Conservation (phyloP, 352 stramenopile species). For the Blastocystis sp. region DNA sequence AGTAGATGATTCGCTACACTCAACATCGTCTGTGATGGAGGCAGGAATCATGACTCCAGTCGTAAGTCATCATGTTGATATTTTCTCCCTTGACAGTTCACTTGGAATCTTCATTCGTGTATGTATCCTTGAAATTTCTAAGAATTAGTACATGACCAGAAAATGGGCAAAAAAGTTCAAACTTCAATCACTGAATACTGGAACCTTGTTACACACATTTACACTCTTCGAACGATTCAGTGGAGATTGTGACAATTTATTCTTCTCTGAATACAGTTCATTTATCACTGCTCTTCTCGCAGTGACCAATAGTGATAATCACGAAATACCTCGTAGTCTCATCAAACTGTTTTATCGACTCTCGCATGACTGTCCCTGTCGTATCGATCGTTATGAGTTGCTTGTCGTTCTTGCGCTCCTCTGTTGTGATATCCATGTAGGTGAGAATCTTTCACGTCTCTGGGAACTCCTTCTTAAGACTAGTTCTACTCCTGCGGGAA, state of each 20-base stretch:
- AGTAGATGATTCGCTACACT: too few species aligned
- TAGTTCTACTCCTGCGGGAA: neutral
- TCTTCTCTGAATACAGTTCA: neutral
- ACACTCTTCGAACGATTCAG: neutral
- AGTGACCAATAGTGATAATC: neutral
- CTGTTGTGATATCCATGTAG: neutral
- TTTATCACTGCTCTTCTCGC: neutral
- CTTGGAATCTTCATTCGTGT: conserved; percentile 35
- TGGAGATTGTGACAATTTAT: conserved; percentile 28
- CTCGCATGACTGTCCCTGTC: neutral
- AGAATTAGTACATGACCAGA: neutral
- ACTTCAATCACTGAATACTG: neutral
- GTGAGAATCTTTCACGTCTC: neutral
- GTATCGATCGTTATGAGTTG: conserved; percentile 48
- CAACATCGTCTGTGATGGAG: neutral
- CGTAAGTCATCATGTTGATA: neutral
- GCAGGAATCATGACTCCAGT: neutral
- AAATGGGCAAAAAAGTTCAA: neutral
- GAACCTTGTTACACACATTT: neutral
- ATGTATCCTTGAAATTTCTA: neutral
- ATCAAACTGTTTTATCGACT: conserved; percentile 2
- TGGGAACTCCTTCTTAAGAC: neutral
- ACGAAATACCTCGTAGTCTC: neutral
- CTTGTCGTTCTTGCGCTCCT: neutral
- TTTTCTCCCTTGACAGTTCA: conserved; percentile 15